Evolutionary conservation across 73 alveolate genomes (phyloP).

Genomic region (Tetrahymena malaccensis): DNA sequence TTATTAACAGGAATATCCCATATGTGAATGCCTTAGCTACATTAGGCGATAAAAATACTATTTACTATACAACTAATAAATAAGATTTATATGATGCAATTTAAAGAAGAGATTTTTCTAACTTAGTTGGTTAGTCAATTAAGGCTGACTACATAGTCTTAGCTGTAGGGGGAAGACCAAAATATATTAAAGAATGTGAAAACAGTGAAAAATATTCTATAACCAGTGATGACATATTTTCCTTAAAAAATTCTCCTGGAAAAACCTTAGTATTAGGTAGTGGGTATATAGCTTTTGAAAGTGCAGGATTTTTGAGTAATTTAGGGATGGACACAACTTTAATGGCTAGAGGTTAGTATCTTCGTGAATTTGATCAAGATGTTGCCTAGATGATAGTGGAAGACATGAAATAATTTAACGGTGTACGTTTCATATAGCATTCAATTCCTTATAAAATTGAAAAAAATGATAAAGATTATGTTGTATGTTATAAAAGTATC

Average conservation of each 20-base stretch:
- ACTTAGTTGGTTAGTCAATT: background rate
- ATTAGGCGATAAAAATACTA: slow-evolving; percentile 53
- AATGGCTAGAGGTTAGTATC: slow-evolving; percentile 54
- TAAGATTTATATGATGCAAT: slow-evolving; percentile 20
- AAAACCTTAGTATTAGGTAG: slow-evolving; percentile 87
- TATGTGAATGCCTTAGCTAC: slow-evolving; percentile 54
- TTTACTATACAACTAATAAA: slow-evolving; percentile 48
- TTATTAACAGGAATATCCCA: slow-evolving; percentile 34
- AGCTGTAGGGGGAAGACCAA: slow-evolving; percentile 43
- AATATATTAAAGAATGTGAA: slow-evolving; percentile 7
- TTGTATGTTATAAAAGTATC: slow-evolving; percentile 57
- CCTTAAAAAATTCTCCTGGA: slow-evolving; percentile 79
- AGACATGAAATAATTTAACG: slow-evolving; percentile 50
- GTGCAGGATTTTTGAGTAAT: slow-evolving; percentile 62
- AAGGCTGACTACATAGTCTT: slow-evolving; percentile 17
- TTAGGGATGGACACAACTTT: slow-evolving; percentile 61
- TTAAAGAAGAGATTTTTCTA: background rate
- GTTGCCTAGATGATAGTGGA: slow-evolving; percentile 82
- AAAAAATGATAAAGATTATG: slow-evolving; percentile 57
- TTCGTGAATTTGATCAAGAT: slow-evolving; percentile 93
- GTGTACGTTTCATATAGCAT: slow-evolving; percentile 58
- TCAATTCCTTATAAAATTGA: slow-evolving; percentile 72
- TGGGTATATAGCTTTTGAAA: slow-evolving; percentile 77
- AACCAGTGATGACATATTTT: slow-evolving; percentile 86
- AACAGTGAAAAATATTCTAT: slow-evolving; percentile 51